phyloP scores from a whole-genome alignment of 306 rosid species.

The Hippophae tibetana region DNA sequence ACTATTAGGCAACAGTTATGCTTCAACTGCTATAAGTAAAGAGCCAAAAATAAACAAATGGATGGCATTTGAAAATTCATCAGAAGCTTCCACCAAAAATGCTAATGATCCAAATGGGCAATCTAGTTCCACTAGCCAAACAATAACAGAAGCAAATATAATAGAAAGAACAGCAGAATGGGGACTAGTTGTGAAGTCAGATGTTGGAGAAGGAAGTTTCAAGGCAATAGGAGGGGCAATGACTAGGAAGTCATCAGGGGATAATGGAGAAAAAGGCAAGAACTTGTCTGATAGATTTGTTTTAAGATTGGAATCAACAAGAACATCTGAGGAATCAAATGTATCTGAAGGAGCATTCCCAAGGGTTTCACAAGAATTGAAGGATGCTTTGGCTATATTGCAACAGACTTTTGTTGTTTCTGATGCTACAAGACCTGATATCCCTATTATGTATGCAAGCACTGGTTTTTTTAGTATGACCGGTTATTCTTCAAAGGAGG shows the following conservation, averaged over 20 bases:
- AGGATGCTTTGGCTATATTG: slow-evolving; percentile 56
- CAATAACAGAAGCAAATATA: slow-evolving; percentile 40
- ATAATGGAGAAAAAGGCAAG: slow-evolving; percentile 26
- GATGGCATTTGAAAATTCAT: slow-evolving; percentile 67
- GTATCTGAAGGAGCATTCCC: slow-evolving; percentile 43
- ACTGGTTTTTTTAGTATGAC: slow-evolving; percentile 76
- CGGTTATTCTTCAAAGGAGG: slow-evolving; percentile 73
- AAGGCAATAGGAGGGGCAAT: slow-evolving; percentile 18
- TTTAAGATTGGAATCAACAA: slow-evolving; percentile 24
- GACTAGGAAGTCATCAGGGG: slow-evolving; percentile 21
- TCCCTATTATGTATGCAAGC: slow-evolving; percentile 85
- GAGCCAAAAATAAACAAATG: slow-evolving; percentile 36
- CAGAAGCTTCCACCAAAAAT: background rate
- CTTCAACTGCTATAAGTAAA: slow-evolving; percentile 15
- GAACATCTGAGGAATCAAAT: slow-evolving; percentile 52
- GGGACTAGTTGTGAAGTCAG: slow-evolving; percentile 63
- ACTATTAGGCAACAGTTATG: slow-evolving; percentile 12
- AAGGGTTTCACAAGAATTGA: slow-evolving; percentile 66
- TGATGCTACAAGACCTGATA: slow-evolving; percentile 84
- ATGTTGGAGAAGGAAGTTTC: slow-evolving; percentile 29
- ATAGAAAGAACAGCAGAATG: slow-evolving; percentile 70
- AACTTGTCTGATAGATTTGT: slow-evolving; percentile 35
- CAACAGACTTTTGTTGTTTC: slow-evolving; percentile 93
- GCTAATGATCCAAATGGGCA: background rate
- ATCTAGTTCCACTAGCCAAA: slow-evolving; percentile 1